Base-by-base conservation (phyloP, 2,329 filamentous ascomycete genomes). In the Sordariomycetes sp. region DNA sequence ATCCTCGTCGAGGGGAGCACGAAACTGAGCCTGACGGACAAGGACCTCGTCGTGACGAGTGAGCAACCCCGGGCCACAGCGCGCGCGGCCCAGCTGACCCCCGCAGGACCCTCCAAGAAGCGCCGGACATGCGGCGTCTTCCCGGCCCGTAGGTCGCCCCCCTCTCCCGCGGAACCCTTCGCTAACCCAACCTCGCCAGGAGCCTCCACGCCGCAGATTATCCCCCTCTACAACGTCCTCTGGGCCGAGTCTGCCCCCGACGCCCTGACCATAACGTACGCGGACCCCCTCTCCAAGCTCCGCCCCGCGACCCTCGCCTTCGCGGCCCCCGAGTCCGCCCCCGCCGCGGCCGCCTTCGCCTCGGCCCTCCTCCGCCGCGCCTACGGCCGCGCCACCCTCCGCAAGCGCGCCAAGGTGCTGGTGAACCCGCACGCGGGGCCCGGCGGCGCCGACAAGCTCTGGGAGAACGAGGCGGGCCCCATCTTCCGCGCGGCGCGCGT, bases 391-490 rank as follows among this genome's bases (percentile, higher is more conserved):
- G 80, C 88, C 1, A 83, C 87, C 65, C 80, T 79, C 57, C 80
- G 78, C 59, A 94, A 91, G 71, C 84, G 90, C 53, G 85, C 94
- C 62, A 96, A 94, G 70, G 85, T 97, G 14, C 76, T 97, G 51
- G 80, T 99, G 61, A 99, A 99, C 70, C 94, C 94, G 0, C 88
- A 92, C 65, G 90, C 91, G 16, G 94, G 94, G 0, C 88, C 90
- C 50, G 93, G 93, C 48, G 74, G 73, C 50, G 93, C 91, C 1
- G 74, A 82, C 61, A 88, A 83, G 67, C 79, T 85, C 62, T 97
- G 91, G 80, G 75, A 85, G 59, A 80, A 79, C 52, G 80, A 93
- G 62, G 88, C 92, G 53, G 85, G 87, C 66, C 92, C 93, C 10
- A 80, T 99, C 37, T 85, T 99, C 61, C 82, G 86, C 18, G 91